Base-by-base conservation (phyloP, 1,284 basidiomycete species). In the Mycocalia duriaeana region DNA sequence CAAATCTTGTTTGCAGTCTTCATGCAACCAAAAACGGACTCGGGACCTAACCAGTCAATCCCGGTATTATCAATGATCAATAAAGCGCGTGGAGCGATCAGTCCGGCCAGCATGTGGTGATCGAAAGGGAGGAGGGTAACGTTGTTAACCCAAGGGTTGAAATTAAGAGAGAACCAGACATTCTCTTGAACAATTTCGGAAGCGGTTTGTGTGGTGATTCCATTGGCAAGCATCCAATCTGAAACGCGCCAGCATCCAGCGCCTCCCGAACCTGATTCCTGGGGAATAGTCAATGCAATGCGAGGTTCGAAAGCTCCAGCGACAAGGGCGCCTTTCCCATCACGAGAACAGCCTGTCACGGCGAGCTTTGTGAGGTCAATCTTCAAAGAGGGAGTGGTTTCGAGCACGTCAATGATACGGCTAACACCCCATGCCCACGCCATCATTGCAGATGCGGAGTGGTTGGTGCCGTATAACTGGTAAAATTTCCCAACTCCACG, bases 341-440 rank as follows among this genome's bases (percentile, higher is more conserved):
- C 70, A 41, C 75, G 67, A 23, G 77, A 79, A 61, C 77, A 80
- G 11, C 77, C 77, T 1, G 76, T 76, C 18, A 79, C 76, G 18
- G 65, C 78, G 47, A 81, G 66, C 50, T 63, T 66, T 43, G 60
- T 57, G 19, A 70, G 57, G 57, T 79, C 69, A 62, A 81, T 73
- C 26, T 69, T 64, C 5, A 70, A 62, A 19, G 58, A 49, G 7
- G 74, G 69, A 3, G 68, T 74, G 23, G 51, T 53, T 57, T 77
- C 73, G 47, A 80, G 69, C 11, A 67, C 75, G 54, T 79, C 77
- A 55, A 80, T 76, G 58, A 80, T 72, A 36, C 76, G 72, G 50
- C 68, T 69, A 44, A 77, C 71, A 49, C 71, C 77, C 77, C 77
- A 80, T 1, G 71, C 70, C 77, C 77, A 80, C 0, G 77, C 77